Evolutionary conservation across 768 basidiomycete species (phyloP), one percentile per base, ranked within the genome.

Genomic region (Lactifluus pinguis): DNA sequence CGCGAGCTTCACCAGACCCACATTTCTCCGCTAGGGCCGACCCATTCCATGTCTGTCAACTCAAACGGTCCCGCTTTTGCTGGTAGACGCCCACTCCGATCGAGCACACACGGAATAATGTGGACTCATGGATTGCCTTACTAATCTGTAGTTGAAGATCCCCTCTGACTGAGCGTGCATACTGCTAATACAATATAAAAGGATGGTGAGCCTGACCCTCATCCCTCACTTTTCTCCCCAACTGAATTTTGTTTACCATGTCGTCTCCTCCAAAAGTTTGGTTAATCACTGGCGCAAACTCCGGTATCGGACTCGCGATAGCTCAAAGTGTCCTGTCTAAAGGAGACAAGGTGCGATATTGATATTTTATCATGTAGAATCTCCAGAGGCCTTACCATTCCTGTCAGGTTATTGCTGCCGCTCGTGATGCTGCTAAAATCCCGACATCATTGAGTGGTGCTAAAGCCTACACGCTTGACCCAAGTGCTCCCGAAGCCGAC

Each of bases 201-300:
- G 44, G 19, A 25, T 45, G 34, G 7, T 11, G 17, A 34, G 39
- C 21, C 51, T 6, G 38, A 39, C 38, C 11, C 38, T 39, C 5
- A 39, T 39, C 10, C 14, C 38, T 3, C 25, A 49, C 0, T 49
- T 13, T 29, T 29, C 49, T 15, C 29, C 25, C 6, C 14, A 11
- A 1, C 34, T 25, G 21, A 56, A 14, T 25, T n/a, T 38, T 45
- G 38, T 17, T 9, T 13, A 13, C 21, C 38, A 53, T 53, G 39
- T 54, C 51, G 19, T 53, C 29, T 49, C 13, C 39, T 49, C 13
- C 39, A 19, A 55, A 49, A 58, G 34, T 64, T 45, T 61, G 59
- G 55, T 38, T 64, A 17, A 64, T 64, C 25, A 60, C 51, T 45
- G 55, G 59, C 29, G 52, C 55, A 11, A 64, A 61, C 55, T 64